Percentiles rank a stretch among this genome's conserved stretches.
Conservation (phyloP, 2,329 filamentous ascomycete genomes). For the Pleomassaria siparia region DNA sequence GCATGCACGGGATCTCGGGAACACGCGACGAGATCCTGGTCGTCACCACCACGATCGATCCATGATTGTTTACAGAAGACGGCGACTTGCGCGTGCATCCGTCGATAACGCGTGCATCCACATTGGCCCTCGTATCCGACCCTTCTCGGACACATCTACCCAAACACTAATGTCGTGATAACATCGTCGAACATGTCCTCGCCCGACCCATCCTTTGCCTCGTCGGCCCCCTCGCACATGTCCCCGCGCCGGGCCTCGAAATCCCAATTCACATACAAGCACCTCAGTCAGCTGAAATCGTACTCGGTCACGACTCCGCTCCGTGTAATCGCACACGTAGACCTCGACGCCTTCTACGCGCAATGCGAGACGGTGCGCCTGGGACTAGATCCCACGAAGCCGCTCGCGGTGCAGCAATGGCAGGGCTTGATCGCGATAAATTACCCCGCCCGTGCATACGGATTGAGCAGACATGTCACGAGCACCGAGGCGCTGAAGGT, state of each 20-base stretch:
- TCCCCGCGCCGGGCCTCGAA: constrained; percentile 42
- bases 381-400: constrained; percentile 48
- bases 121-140: no score
- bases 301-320: constrained; percentile 74
- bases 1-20: constrained; percentile 38
- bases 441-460: constrained; percentile 82
- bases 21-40: constrained; percentile 23
- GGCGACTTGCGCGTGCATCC: no score
- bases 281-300: constrained; percentile 73
- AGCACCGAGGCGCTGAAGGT: constrained; percentile 80
- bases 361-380: constrained; percentile 94
- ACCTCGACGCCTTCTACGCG: constrained; percentile 93
- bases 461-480: constrained; percentile 77
- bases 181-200: constrained; percentile 47
- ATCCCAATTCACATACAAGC: constrained; percentile 82
- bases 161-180: background rate
- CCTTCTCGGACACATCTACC: background rate
- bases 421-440: constrained; percentile 95
- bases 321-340: constrained; percentile 85
- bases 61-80: no score
- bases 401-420: constrained; percentile 53
- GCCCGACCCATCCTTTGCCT: constrained; percentile 49
- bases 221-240: constrained; percentile 48
- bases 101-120: no score
- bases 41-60: background rate